Percentiles rank a stretch among this genome's conserved stretches.
phyloP scores from a whole-genome alignment of 202 grass and related monocot species.

The Zizania palustris region DNA sequence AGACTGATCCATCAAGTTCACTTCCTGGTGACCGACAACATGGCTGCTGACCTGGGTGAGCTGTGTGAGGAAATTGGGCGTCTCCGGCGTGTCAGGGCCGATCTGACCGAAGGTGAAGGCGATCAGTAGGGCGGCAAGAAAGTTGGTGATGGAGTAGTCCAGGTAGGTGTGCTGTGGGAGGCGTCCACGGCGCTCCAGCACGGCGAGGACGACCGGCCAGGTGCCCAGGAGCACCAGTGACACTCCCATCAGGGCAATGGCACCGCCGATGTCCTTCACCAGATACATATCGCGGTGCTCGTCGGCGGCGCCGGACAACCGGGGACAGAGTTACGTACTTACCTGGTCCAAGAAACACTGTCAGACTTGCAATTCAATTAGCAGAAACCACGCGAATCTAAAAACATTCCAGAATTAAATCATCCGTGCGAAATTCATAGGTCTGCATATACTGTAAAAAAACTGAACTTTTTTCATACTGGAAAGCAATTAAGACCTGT shows the following conservation, averaged over 20 bases:
- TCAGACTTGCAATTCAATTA: background rate
- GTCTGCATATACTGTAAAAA: too few relatives aligned
- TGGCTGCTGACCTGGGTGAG: conserved; percentile 53
- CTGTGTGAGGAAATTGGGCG: conserved; percentile 88
- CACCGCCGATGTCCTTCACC: conserved; percentile 72
- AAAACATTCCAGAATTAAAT: background rate
- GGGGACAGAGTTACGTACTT: background rate
- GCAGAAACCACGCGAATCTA: background rate
- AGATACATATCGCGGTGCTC: conserved; percentile 61
- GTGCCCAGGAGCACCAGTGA: conserved; percentile 81
- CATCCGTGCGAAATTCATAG: background rate
- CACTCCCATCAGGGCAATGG: conserved; percentile 70
- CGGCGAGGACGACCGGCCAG: conserved; percentile 86
- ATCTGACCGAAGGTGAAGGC: conserved; percentile 80
- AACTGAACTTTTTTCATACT: too few relatives aligned
- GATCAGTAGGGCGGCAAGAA: conserved; percentile 73
- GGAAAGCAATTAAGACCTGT: too few relatives aligned
- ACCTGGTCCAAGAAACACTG: background rate
- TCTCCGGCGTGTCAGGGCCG: conserved; percentile 53
- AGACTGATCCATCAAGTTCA: background rate
- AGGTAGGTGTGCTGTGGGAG: conserved; percentile 93
- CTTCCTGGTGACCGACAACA: background rate
- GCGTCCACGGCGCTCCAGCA: conserved; percentile 76
- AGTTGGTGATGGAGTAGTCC: conserved; percentile 80
- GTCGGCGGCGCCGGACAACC: background rate